A percentile compares a stretch with the other conserved stretches of the same genome.
Evolutionary conservation across 1,284 basidiomycete species (phyloP).

Genomic region (Leccinum griseonigrum): DNA sequence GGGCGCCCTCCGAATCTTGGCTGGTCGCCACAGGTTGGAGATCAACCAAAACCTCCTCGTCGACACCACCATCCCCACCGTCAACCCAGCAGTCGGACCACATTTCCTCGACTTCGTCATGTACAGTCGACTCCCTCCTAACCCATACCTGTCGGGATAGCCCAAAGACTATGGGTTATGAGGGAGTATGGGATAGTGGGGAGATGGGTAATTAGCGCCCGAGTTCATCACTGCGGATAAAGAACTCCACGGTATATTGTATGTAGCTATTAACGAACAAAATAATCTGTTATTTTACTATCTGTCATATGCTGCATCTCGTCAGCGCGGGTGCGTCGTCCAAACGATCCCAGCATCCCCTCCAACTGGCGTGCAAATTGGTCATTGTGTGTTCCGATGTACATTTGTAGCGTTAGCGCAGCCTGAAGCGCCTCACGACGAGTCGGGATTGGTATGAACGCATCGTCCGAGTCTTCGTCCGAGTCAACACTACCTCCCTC

Average conservation of each 20-base stretch:
- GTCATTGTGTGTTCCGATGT: neutral
- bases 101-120: slow-evolving; percentile 4
- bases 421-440: neutral
- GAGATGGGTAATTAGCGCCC: neutral
- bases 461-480: neutral
- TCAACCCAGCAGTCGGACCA: neutral
- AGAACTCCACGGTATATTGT: neutral
- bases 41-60: neutral
- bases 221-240: neutral
- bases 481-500: neutral
- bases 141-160: neutral
- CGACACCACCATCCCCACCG: neutral
- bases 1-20: neutral
- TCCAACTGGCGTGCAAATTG: neutral
- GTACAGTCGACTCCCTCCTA: neutral
- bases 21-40: neutral
- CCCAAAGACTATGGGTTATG: neutral
- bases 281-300: neutral
- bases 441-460: neutral
- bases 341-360: neutral
- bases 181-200: neutral
- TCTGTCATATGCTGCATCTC: neutral
- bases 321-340: neutral
- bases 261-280: neutral
- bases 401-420: neutral